phyloP scores from a whole-genome alignment of 2,329 filamentous ascomycete species.

The Paecilomyces variotii region DNA sequence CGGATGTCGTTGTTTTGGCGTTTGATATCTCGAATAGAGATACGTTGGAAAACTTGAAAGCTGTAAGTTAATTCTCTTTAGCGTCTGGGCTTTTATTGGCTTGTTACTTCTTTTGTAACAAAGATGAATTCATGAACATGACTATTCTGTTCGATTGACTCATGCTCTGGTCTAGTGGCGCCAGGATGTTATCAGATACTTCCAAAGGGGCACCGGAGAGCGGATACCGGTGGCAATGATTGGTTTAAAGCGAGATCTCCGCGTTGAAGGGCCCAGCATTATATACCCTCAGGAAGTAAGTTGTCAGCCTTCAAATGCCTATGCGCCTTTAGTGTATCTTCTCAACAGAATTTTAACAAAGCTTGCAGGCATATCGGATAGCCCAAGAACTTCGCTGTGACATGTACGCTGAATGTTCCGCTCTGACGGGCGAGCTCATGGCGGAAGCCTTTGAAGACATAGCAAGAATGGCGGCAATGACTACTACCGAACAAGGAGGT shows the following conservation, averaged over 20 bases:
- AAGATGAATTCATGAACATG: neutral
- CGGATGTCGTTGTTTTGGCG: conserved; percentile 50
- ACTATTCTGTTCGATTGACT: neutral
- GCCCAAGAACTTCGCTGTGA: conserved; percentile 55
- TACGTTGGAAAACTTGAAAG: conserved; percentile 42
- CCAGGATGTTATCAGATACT: conserved; percentile 39
- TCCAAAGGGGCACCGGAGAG: conserved; percentile 38
- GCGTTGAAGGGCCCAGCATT: conserved; percentile 37
- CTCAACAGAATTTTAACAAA: conserved; percentile 8
- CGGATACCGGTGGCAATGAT: conserved; percentile 51
- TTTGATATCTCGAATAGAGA: conserved; percentile 50
- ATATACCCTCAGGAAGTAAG: conserved; percentile 37
- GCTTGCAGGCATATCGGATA: conserved; percentile 44
- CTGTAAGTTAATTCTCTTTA: conserved; percentile 13
- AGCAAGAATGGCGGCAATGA: conserved; percentile 50
- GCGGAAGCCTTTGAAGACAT: conserved; percentile 54
- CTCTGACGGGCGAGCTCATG: conserved; percentile 52
- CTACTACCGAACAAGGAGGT: conserved; percentile 47
- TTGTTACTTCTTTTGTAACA: neutral
- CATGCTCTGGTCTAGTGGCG: conserved; percentile 28
- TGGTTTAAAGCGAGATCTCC: conserved; percentile 51
- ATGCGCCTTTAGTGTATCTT: neutral
- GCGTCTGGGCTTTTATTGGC: neutral
- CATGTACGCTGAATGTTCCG: conserved; percentile 56
- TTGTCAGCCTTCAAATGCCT: neutral